Percentiles rank a stretch among this genome's conserved stretches.
Conservation (phyloP, 768 basidiomycete species). For the Mrakia gelida region DNA sequence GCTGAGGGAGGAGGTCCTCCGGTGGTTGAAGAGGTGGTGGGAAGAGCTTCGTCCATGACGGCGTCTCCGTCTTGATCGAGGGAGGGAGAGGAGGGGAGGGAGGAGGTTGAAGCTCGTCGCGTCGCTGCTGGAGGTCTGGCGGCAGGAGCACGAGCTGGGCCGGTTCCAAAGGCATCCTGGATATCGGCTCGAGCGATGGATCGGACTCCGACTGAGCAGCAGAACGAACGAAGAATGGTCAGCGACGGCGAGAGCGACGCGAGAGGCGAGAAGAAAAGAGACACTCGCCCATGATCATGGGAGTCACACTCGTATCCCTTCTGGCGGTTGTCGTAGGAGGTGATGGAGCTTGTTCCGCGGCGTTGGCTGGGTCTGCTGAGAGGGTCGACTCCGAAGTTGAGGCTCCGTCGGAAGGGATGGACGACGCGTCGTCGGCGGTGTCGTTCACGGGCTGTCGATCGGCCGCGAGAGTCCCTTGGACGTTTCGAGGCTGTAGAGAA, state of each 20-base stretch:
- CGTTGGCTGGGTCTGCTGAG: not conserved
- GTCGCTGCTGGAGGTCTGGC: not conserved
- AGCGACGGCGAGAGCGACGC: not conserved
- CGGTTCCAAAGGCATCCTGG: not conserved
- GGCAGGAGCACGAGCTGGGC: not conserved
- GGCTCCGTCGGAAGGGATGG: slow-evolving; percentile 3
- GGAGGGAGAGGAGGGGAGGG: not conserved
- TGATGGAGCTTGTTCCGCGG: not conserved
- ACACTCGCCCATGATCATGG: slow-evolving; percentile 25
- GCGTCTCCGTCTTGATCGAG: not conserved
- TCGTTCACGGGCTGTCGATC: not conserved
- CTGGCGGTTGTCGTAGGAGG: not conserved
- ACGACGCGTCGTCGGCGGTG: not conserved
- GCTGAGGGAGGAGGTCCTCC: not conserved
- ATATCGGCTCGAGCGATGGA: slow-evolving; percentile 18
- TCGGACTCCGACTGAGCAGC: slow-evolving; percentile 11
- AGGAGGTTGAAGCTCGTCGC: not conserved
- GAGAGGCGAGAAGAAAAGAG: not conserved
- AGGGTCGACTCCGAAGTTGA: slow-evolving; percentile 10
- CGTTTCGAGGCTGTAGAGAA: slow-evolving; percentile 7
- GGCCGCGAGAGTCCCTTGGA: slow-evolving; percentile 15
- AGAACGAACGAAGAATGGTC: not conserved
- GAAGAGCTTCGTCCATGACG: not conserved
- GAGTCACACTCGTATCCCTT: slow-evolving; percentile 3
- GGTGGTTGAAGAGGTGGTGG: not conserved